phyloP scores from a whole-genome alignment of 495 filamentous ascomycete species.

The Cercophora sp. region DNA sequence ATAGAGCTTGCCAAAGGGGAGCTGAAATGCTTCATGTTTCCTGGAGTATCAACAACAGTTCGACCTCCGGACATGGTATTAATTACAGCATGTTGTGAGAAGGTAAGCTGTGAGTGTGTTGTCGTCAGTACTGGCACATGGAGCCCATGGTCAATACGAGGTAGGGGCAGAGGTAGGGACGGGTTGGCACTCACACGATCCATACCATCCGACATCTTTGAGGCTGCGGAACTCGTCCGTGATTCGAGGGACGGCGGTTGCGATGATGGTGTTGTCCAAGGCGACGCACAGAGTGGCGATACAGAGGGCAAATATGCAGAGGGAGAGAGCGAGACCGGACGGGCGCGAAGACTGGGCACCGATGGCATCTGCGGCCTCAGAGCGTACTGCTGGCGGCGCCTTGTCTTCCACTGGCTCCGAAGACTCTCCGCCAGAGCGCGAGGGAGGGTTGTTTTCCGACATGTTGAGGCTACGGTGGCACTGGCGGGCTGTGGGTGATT shows the following conservation, averaged over 20 bases:
- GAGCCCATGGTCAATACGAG: no score
- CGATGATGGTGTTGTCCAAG: not conserved
- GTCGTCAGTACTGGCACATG: no score
- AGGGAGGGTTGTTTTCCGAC: not conserved
- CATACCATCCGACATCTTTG: constrained; percentile 18
- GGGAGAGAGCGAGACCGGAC: not conserved
- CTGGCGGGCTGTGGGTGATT: no score
- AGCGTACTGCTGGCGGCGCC: not conserved
- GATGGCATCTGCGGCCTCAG: not conserved
- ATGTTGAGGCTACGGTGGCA: not conserved
- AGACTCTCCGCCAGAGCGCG: not conserved
- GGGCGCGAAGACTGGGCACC: not conserved
- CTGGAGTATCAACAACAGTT: no score
- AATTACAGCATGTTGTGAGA: no score
- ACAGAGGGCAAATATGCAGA: not conserved
- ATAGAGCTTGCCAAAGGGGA: no score
- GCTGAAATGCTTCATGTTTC: no score
- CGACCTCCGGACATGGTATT: no score
- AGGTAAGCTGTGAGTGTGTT: no score
- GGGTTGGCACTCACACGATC: not conserved
- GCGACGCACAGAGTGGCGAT: not conserved
- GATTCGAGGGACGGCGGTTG: not conserved
- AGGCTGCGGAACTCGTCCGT: not conserved
- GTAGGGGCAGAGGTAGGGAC: no score
- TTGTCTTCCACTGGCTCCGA: not conserved